Evolutionary conservation across 2,329 filamentous ascomycete genomes (phyloP), one percentile per base, ranked within the genome.

Genomic region (Neospermospora avenae): DNA sequence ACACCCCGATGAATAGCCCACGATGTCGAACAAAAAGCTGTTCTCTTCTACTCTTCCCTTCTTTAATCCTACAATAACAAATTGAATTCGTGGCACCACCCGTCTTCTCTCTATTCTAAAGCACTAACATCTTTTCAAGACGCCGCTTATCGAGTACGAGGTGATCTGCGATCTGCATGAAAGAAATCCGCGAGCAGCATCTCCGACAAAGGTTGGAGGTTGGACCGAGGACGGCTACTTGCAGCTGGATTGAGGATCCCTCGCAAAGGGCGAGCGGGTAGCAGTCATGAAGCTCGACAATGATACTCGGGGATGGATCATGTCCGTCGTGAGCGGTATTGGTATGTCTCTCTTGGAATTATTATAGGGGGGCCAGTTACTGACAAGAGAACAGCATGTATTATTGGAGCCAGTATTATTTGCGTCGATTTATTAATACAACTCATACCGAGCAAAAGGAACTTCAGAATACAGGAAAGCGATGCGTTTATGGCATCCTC

Each of bases 301-400:
- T 78, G 93, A 98, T 78, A 88, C 88, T 64, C 85, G 92, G 65
- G 93, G 95, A 70, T 98, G 93, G 93, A 88, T 98, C 68, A 91
- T 98, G 89, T 87, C 82, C 70, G 80, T 92, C 66, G 91, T 93
- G 75, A 96, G 92, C 71, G 86, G 92, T 57, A 76, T 85, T 64
- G 84, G 84, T 87, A 69, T 60, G 82, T 79, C 8, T 20, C 18
- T 11, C 22, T n/a, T 4, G 22, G 3, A 35, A n/a, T n/a, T 31
- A 60, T 67, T 63, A 57, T 35, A 34, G 25, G 41, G 18, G 28
- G 41, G 18, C 13, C 37, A 31, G 39, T 11, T 24, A 20, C 59
- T 67, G 37, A 68, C 57, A 16, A 52, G 14, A 42, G 24, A 34
- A 18, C 45, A 73, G 86, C 86, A 59, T 89, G 86, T 71, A 80